phyloP scores from a whole-genome alignment of 352 stramenopile species.

The Globisporangium nunn region DNA sequence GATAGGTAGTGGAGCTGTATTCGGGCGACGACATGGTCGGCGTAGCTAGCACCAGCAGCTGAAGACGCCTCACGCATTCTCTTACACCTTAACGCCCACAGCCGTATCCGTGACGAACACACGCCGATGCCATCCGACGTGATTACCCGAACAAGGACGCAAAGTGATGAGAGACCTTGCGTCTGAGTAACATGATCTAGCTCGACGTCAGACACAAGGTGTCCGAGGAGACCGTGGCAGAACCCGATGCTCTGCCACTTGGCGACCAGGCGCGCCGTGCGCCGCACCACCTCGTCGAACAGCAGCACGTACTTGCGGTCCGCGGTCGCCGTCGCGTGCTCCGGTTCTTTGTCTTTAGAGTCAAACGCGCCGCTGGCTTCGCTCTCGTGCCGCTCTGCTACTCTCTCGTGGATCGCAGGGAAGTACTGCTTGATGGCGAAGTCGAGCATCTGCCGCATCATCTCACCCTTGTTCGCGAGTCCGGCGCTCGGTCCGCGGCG shows the following conservation, averaged over 20 bases:
- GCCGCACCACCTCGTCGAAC: slow-evolving; percentile 53
- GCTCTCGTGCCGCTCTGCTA: background rate
- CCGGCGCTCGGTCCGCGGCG: slow-evolving; percentile 77
- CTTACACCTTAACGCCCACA: slow-evolving; percentile 26
- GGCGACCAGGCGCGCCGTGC: slow-evolving; percentile 77
- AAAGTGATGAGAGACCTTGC: too few species aligned
- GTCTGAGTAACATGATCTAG: too few species aligned
- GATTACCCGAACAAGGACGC: slow-evolving; percentile 36
- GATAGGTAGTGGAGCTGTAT: background rate
- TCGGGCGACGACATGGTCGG: background rate
- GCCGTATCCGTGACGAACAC: slow-evolving; percentile 36
- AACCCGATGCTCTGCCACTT: slow-evolving; percentile 85
- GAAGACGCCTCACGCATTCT: background rate
- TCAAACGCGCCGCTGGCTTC: too few species aligned
- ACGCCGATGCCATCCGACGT: slow-evolving; percentile 85
- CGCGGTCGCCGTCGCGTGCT: background rate
- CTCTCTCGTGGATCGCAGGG: background rate
- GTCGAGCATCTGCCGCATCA: slow-evolving; percentile 86
- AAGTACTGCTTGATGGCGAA: slow-evolving; percentile 45
- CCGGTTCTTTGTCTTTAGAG: too few species aligned
- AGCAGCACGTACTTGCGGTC: slow-evolving; percentile 32
- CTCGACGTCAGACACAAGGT: too few species aligned
- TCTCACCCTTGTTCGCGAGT: slow-evolving; percentile 50
- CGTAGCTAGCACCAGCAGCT: background rate
- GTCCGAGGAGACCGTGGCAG: slow-evolving; percentile 53